A percentile compares a stretch with the other conserved stretches of the same genome.
phyloP scores from a whole-genome alignment of 306 rosid species.

The Ochetophila trinervis region DNA sequence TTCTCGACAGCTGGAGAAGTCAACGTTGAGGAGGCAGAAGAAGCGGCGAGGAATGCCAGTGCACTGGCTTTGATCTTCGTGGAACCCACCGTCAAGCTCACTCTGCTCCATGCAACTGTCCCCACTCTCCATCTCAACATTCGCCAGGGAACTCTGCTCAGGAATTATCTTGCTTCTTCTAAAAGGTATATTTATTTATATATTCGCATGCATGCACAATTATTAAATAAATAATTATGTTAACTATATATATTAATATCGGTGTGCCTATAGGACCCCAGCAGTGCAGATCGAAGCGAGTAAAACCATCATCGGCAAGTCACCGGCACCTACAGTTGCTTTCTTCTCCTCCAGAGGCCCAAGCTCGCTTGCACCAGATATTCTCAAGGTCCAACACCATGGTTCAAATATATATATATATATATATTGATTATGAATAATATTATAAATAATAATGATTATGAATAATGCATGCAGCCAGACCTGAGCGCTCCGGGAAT shows the following conservation, averaged over 20 bases:
- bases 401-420: background rate
- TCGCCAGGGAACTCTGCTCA: conserved; percentile 34
- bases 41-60: conserved; percentile 31
- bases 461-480: conserved; percentile 34
- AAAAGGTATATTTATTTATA: conserved; percentile 14
- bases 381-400: conserved; percentile 41
- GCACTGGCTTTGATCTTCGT: conserved; percentile 44
- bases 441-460: no score
- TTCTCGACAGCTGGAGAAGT: conserved; percentile 38
- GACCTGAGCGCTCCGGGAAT: conserved; percentile 52
- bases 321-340: conserved; percentile 46
- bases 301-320: conserved; percentile 21
- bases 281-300: conserved; percentile 16
- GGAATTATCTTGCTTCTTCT: conserved; percentile 32
- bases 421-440: no score
- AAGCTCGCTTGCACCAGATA: conserved; percentile 38
- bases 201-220: background rate
- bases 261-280: conserved; percentile 22
- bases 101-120: conserved; percentile 21
- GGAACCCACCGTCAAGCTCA: conserved; percentile 29
- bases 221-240: background rate
- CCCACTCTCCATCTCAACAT: conserved; percentile 42
- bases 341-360: conserved; percentile 65
- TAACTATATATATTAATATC: background rate
- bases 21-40: conserved; percentile 20